Evolutionary conservation across 768 basidiomycete genomes (phyloP).

Genomic region (Arthromyces matolae): DNA sequence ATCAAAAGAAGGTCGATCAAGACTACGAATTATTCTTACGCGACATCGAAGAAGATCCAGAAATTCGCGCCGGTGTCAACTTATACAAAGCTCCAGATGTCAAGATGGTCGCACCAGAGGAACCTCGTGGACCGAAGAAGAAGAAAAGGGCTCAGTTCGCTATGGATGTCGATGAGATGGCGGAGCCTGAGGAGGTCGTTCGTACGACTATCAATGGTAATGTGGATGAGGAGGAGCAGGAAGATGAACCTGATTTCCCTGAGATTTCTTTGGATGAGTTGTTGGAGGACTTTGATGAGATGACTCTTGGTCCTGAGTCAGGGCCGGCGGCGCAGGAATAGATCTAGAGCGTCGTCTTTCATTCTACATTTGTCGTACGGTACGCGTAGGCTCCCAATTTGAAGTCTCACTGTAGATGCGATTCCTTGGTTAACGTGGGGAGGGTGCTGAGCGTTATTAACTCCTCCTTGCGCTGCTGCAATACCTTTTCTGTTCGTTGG

Average conservation of each 20-base stretch:
- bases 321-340: slow-evolving; percentile 12
- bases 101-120: slow-evolving; percentile 46
- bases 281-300: slow-evolving; percentile 87
- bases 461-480: background rate
- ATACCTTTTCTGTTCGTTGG: background rate
- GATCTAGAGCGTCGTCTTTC: background rate
- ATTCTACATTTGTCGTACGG: background rate
- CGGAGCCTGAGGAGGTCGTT: slow-evolving; percentile 23
- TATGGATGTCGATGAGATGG: slow-evolving; percentile 67
- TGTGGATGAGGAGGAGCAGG: slow-evolving; percentile 41
- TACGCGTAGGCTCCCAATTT: too few relatives aligned
- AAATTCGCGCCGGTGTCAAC: slow-evolving; percentile 83
- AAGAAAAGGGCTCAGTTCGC: slow-evolving; percentile 44
- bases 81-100: slow-evolving; percentile 69
- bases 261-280: slow-evolving; percentile 82
- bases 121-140: slow-evolving; percentile 25
- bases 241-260: slow-evolving; percentile 84
- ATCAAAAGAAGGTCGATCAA: slow-evolving; percentile 89
- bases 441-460: background rate
- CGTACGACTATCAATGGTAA: slow-evolving; percentile 18
- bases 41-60: slow-evolving; percentile 92
- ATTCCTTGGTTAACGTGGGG: too few relatives aligned
- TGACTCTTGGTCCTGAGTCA: slow-evolving; percentile 67
- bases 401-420: too few relatives aligned
- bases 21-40: slow-evolving; percentile 96